These are phyloP conservation scores for Populus euphratica DNA, from an alignment of 345 rosid species.

Conservation along the genomic window DNA sequence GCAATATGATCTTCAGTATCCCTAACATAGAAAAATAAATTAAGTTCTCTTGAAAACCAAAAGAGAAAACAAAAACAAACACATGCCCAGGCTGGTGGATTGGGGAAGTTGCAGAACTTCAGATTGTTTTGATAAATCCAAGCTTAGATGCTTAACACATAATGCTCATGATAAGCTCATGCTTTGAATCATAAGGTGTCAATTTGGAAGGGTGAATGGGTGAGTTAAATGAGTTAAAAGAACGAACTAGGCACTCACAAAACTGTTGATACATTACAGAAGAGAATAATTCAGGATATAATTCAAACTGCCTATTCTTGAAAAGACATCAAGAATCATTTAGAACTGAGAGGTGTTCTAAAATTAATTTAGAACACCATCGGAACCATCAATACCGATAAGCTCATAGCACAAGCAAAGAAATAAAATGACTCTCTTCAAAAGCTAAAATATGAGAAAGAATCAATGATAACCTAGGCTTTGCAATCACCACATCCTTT, in stretches of 20 bases:
- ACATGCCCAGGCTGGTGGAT: neutral
- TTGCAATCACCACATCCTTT: slow-evolving; percentile 97
- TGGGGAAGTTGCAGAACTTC: neutral
- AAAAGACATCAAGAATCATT: neutral
- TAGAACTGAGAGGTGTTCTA: neutral
- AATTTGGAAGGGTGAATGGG: neutral
- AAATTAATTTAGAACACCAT: neutral
- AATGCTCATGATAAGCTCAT: neutral
- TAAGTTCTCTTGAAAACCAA: neutral
- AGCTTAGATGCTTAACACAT: neutral
- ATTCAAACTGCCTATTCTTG: neutral
- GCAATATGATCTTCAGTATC: slow-evolving; percentile 97
- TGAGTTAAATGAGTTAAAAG: neutral
- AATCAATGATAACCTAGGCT: slow-evolving; percentile 67
- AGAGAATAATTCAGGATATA: neutral
- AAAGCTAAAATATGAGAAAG: slow-evolving; percentile 6
- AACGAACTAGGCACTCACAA: neutral
- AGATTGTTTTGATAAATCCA: neutral
- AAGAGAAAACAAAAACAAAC: neutral
- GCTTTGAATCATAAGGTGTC: neutral
- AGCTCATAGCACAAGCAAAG: neutral
- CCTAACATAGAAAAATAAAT: slow-evolving; percentile 40
- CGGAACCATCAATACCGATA: neutral
- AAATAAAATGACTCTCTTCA: neutral
- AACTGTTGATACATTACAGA: neutral